These are phyloP conservation scores for Macrolepiota dolichaula DNA, from an alignment of 768 basidiomycete species.

Conservation along the genomic window DNA sequence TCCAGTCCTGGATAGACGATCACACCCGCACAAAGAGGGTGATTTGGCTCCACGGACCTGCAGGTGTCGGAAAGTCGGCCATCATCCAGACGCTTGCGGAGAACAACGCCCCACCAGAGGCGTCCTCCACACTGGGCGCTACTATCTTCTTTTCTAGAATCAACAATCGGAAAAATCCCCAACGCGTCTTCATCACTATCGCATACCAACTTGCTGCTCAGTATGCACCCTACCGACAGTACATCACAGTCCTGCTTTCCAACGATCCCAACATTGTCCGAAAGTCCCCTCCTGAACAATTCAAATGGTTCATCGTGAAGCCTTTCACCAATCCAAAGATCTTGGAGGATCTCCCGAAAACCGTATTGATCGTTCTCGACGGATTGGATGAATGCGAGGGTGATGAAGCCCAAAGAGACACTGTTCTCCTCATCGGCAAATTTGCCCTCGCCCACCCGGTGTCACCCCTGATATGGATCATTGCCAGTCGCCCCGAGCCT, in stretches of 20 bases:
- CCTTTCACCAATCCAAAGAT: not conserved
- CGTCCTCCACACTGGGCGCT: not conserved
- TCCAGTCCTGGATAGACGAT: too few relatives aligned
- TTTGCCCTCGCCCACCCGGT: not conserved
- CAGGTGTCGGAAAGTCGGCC: conserved; percentile 8
- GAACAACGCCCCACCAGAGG: not conserved
- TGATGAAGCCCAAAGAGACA: conserved; percentile 12
- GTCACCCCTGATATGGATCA: conserved; percentile 20
- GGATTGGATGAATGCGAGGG: conserved; percentile 25
- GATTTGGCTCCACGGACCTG: too few relatives aligned
- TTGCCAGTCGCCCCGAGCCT: conserved; percentile 25
- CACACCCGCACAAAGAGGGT: too few relatives aligned
- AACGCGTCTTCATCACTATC: conserved; percentile 17
- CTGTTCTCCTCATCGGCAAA: conserved; percentile 14
- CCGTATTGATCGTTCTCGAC: conserved; percentile 18
- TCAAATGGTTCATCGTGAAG: conserved; percentile 13
- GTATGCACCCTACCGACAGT: not conserved
- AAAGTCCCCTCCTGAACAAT: conserved; percentile 12
- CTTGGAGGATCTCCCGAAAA: not conserved
- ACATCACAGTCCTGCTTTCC: conserved; percentile 11
- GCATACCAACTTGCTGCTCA: conserved; percentile 19
- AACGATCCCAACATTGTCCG: conserved; percentile 7
- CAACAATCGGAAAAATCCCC: not conserved
- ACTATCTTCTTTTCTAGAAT: conserved; percentile 20
- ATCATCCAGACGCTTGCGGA: conserved; percentile 10